Conservation (phyloP, 2,329 filamentous ascomycete genomes). For the Talaromyces piceae region DNA sequence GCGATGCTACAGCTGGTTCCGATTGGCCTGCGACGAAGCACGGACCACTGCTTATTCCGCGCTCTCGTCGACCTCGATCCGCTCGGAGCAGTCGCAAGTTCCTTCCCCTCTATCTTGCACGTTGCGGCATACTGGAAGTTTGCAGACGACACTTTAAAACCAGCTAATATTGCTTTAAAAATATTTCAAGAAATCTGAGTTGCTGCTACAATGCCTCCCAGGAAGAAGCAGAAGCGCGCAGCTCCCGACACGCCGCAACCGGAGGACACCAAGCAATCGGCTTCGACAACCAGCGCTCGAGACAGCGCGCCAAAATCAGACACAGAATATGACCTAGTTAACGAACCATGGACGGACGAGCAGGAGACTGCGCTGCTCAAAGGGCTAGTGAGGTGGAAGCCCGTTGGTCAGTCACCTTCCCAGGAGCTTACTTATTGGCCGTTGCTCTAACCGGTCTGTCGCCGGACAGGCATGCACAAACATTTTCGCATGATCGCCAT, state of each 20-base stretch:
- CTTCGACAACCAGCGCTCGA: constrained; percentile 22
- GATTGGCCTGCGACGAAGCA: constrained; percentile 11
- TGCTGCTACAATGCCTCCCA: constrained; percentile 32
- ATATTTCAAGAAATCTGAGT: too few species aligned
- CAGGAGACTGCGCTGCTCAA: constrained; percentile 91
- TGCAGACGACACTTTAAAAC: too few species aligned
- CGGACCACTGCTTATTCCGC: constrained; percentile 24
- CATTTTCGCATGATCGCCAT: constrained; percentile 89
- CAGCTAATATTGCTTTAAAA: too few species aligned
- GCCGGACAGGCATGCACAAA: constrained; percentile 69
- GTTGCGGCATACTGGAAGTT: not conserved
- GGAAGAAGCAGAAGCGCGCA: constrained; percentile 56
- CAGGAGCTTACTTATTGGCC: not conserved
- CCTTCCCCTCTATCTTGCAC: not conserved
- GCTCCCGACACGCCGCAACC: constrained; percentile 22
- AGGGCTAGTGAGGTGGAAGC: constrained; percentile 88
- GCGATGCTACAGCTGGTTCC: constrained; percentile 11
- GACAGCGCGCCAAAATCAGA: constrained; percentile 26
- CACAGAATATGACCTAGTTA: constrained; percentile 43
- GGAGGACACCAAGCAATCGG: constrained; percentile 22
- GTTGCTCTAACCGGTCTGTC: not conserved
- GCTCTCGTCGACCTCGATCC: constrained; percentile 1
- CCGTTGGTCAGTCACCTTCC: constrained; percentile 61
- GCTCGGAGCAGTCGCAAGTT: not conserved
- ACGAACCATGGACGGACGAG: constrained; percentile 88